These are phyloP conservation scores for Sisymbrium altissimum DNA, from an alignment of 345 rosid species.

Conservation along the genomic window DNA sequence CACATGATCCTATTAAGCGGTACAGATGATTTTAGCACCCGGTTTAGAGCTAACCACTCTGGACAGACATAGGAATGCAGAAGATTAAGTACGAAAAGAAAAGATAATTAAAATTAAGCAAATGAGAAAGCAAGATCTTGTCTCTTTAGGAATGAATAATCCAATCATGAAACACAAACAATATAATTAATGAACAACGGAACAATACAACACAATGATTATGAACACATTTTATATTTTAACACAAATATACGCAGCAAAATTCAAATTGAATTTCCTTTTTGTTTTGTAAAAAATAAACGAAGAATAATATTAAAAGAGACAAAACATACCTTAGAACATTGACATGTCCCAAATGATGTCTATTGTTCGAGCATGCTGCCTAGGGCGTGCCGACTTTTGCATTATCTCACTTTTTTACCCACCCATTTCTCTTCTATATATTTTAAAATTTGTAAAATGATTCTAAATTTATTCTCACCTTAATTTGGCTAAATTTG, in stretches of 20 bases:
- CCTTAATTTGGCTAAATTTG: background rate
- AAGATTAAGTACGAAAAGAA: background rate
- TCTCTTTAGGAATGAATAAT: constrained; percentile 23
- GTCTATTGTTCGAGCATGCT: constrained; percentile 59
- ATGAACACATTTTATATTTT: background rate
- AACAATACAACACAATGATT: constrained; percentile 37
- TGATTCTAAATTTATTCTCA: background rate
- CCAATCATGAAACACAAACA: constrained; percentile 38
- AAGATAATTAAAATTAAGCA: background rate
- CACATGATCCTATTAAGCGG: background rate
- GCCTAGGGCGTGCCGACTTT: constrained; percentile 50
- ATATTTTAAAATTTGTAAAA: background rate
- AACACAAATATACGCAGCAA: constrained; percentile 13
- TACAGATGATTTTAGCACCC: background rate
- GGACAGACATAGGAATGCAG: background rate
- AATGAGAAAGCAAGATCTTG: constrained; percentile 27
- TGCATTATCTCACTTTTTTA: constrained; percentile 46
- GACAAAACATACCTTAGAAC: constrained; percentile 40
- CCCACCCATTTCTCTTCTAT: constrained; percentile 11
- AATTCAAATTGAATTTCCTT: background rate
- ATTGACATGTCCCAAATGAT: constrained; percentile 44
- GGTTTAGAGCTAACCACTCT: background rate
- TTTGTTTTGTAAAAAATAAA: background rate
- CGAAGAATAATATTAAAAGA: constrained; percentile 6
- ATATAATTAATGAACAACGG: constrained; percentile 35